These are phyloP conservation scores for Symbiodinium pilosum DNA, from an alignment of 73 alveolate genomes.

Conservation along the genomic window DNA sequence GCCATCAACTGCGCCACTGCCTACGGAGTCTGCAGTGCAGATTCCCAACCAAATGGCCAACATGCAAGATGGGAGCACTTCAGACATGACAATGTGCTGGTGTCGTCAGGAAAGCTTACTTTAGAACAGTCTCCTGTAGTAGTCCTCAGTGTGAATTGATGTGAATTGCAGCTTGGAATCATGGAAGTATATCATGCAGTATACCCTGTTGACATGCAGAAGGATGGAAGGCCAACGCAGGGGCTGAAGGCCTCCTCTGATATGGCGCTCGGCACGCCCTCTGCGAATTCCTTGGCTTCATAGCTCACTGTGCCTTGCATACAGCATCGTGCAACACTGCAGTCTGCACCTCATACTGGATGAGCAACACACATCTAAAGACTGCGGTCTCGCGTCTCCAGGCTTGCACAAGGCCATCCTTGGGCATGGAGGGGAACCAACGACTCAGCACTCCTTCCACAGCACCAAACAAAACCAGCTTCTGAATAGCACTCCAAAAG, in stretches of 20 bases:
- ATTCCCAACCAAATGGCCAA: background rate
- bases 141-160: background rate
- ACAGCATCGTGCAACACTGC: no score
- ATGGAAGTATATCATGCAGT: background rate
- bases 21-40: no score
- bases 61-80: background rate
- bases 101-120: background rate
- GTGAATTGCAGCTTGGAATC: background rate
- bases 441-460: background rate
- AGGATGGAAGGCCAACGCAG: no score
- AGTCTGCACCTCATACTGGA: no score
- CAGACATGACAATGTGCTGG: background rate
- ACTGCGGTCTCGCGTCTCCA: no score
- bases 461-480: background rate
- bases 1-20: background rate
- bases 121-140: no score
- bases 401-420: conserved; percentile 4
- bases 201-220: no score
- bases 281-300: no score
- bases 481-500: background rate
- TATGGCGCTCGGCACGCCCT: no score
- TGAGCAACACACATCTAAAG: no score
- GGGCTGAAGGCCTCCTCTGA: no score
- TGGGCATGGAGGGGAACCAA: background rate
- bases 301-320: no score